Conservation (phyloP, 306 rosid genomes). For the Vigna angularis region DNA sequence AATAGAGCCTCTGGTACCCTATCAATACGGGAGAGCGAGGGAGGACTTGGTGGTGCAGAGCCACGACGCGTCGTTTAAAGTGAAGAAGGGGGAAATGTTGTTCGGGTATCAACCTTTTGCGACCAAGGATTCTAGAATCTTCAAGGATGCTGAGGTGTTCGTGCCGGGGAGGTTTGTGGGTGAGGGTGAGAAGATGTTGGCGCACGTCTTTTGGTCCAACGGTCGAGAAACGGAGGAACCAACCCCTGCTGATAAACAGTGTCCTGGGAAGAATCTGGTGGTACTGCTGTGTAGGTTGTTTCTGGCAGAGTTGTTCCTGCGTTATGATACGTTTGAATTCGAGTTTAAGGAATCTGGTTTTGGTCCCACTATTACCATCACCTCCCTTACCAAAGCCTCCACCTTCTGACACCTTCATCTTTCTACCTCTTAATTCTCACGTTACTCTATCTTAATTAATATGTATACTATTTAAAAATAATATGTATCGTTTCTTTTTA, state of each 20-base stretch:
- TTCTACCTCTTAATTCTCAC: no score
- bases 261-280: constrained; percentile 52
- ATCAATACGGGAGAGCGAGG: no score
- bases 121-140: constrained; percentile 65
- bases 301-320: constrained; percentile 49
- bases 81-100: constrained; percentile 73
- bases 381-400: constrained; percentile 44
- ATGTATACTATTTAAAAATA: no score
- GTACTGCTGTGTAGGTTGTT: constrained; percentile 49
- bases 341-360: not conserved
- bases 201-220: constrained; percentile 50
- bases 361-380: constrained; percentile 39
- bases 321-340: constrained; percentile 47
- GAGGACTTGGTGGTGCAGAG: no score
- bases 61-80: constrained; percentile 43
- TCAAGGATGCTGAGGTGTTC: constrained; percentile 56
- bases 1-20: no score
- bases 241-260: constrained; percentile 35
- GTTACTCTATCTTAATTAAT: no score
- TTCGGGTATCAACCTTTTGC: constrained; percentile 78
- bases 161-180: constrained; percentile 48
- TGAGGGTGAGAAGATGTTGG: constrained; percentile 47
- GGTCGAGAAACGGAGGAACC: constrained; percentile 45
- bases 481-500: no score
- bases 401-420: no score